Conservation (phyloP, 768 basidiomycete genomes). For the Nevesoporus exiguus region DNA sequence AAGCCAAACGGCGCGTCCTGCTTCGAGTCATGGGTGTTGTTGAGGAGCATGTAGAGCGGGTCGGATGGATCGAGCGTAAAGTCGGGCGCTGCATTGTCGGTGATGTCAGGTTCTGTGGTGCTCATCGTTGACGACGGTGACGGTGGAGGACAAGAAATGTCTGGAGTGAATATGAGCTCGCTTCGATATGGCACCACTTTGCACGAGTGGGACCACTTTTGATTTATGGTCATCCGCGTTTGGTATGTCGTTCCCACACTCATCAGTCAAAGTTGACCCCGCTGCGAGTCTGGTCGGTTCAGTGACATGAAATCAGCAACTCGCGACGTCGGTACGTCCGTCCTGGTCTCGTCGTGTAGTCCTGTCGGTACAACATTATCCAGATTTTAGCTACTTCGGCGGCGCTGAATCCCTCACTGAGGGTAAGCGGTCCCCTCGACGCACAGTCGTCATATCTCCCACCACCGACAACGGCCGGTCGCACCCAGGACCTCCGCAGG, state of each 20-base stretch:
- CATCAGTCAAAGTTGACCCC: background rate
- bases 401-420: slow-evolving; percentile 76
- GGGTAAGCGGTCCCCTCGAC: slow-evolving; percentile 48
- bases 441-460: slow-evolving; percentile 45
- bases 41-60: slow-evolving; percentile 56
- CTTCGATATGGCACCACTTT: slow-evolving; percentile 25
- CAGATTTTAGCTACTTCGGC: slow-evolving; percentile 79
- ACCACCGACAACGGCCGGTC: slow-evolving; percentile 37
- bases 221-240: slow-evolving; percentile 11
- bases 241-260: slow-evolving; percentile 27
- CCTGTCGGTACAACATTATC: background rate
- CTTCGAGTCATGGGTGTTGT: slow-evolving; percentile 37
- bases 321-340: slow-evolving; percentile 20
- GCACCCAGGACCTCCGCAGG: slow-evolving; percentile 56
- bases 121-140: slow-evolving; percentile 17
- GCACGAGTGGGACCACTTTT: slow-evolving; percentile 21
- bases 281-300: background rate
- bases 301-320: slow-evolving; percentile 10
- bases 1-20: slow-evolving; percentile 38
- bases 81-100: slow-evolving; percentile 30
- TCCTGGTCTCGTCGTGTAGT: background rate
- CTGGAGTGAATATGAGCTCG: background rate
- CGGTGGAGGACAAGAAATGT: background rate
- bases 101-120: slow-evolving; percentile 11
- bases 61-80: slow-evolving; percentile 53